A percentile compares a stretch with the other conserved stretches of the same genome.
phyloP scores from a whole-genome alignment of 2,329 filamentous ascomycete genomes.

The Penicillium sp. region DNA sequence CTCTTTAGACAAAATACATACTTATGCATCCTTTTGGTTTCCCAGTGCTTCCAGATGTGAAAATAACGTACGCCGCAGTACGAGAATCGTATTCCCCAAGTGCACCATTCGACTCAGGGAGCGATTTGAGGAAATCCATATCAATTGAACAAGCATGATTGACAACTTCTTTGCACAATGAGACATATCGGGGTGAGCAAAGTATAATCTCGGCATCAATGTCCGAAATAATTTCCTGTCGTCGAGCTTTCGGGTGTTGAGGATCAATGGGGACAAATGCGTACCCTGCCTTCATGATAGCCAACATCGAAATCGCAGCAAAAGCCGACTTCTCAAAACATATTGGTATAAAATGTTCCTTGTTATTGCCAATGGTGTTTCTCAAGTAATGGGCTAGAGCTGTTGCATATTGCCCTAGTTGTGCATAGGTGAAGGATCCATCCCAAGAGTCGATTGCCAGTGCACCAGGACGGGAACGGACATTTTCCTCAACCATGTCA shows the following conservation, averaged over 20 bases:
- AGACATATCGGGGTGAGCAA: constrained; percentile 7
- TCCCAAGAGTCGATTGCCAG: constrained; percentile 31
- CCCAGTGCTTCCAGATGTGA: constrained; percentile 55
- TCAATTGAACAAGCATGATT: constrained; percentile 8
- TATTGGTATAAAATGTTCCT: constrained; percentile 23
- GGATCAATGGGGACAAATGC: constrained; percentile 16
- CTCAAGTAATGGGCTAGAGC: constrained; percentile 27
- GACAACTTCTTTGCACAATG: constrained; percentile 4
- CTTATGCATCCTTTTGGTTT: constrained; percentile 54
- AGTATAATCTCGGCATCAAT: constrained; percentile 9
- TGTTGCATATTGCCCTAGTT: constrained; percentile 30
- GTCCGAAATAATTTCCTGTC: constrained; percentile 6
- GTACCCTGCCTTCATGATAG: constrained; percentile 18
- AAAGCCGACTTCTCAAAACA: constrained; percentile 18
- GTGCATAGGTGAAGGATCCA: constrained; percentile 30
- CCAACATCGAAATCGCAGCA: constrained; percentile 16
- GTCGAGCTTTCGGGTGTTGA: constrained; percentile 8
- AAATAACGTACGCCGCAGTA: constrained; percentile 56
- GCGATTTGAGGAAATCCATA: background rate
- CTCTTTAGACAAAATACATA: constrained; percentile 51
- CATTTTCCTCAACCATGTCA: constrained; percentile 8
- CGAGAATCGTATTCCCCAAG: background rate
- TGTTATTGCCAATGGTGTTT: constrained; percentile 20
- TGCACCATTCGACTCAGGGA: background rate
- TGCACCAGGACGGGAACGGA: constrained; percentile 17